A percentile compares a stretch with the other conserved stretches of the same genome.
Evolutionary conservation across 306 rosid genomes (phyloP).

Genomic region (Prosopis cineraria): DNA sequence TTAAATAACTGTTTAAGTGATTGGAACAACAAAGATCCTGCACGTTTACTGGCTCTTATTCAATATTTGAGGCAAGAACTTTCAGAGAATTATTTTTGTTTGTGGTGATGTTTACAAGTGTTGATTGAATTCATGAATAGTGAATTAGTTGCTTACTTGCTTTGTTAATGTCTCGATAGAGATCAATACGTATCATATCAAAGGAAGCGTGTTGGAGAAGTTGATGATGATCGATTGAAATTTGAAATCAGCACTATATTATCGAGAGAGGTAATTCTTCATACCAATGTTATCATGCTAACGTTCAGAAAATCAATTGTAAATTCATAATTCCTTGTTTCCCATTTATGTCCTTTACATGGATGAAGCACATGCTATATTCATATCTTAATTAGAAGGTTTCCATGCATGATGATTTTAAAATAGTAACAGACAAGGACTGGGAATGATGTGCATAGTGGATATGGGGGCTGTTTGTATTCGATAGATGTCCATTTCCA

Average conservation of each 20-base stretch:
- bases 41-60: constrained; percentile 66
- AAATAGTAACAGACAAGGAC: neutral
- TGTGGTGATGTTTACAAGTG: neutral
- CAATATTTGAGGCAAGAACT: constrained; percentile 64
- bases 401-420: neutral
- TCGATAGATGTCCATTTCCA: neutral
- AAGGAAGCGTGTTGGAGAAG: constrained; percentile 62
- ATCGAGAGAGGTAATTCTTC: constrained; percentile 72
- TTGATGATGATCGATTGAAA: constrained; percentile 85
- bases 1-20: constrained; percentile 42
- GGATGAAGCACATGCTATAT: neutral
- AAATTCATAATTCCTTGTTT: neutral
- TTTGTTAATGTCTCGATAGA: constrained; percentile 42
- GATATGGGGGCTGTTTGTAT: neutral
- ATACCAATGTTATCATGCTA: neutral
- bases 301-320: constrained; percentile 6
- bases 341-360: neutral
- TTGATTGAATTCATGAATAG: neutral
- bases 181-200: constrained; percentile 72
- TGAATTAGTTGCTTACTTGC: constrained; percentile 28
- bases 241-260: constrained; percentile 84
- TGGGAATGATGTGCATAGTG: constrained; percentile 3
- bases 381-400: neutral
- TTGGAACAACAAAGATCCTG: constrained; percentile 81
- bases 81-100: neutral